These are phyloP conservation scores for Grosmannia penicillata DNA, from an alignment of 2,329 filamentous ascomycete genomes.

Conservation along the genomic window DNA sequence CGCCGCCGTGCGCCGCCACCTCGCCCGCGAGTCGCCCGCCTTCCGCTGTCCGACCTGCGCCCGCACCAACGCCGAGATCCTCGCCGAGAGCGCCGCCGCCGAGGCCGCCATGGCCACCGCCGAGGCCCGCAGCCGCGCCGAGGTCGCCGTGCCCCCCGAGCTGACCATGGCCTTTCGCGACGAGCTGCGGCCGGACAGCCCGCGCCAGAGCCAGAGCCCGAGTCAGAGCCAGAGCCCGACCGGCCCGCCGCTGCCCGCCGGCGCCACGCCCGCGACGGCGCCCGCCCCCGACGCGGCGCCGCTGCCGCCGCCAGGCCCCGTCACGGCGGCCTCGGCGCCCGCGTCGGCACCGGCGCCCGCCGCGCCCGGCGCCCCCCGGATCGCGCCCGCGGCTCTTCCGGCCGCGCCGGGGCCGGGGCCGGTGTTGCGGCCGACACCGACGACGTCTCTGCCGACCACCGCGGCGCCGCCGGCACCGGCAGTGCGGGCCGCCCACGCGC, in stretches of 20 bases:
- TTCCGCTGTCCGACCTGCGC: slow-evolving; percentile 62
- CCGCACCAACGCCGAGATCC: slow-evolving; percentile 57
- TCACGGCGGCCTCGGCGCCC: slow-evolving; percentile 2
- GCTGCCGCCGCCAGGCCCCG: not conserved
- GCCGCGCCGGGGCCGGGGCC: not conserved
- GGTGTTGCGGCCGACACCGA: not conserved
- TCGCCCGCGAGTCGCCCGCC: slow-evolving; percentile 49
- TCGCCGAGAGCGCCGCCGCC: slow-evolving; percentile 52
- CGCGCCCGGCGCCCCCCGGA: slow-evolving; percentile 13
- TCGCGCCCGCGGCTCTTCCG: slow-evolving; percentile 5
- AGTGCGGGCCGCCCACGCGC: too few relatives aligned
- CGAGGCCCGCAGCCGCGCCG: not conserved
- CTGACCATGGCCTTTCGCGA: slow-evolving; percentile 58
- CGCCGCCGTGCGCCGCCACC: slow-evolving; percentile 47
- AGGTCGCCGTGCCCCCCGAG: slow-evolving; percentile 29
- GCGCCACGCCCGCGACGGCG: not conserved
- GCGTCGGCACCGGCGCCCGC: slow-evolving; percentile 9
- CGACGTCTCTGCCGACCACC: not conserved
- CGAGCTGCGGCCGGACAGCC: slow-evolving; percentile 47
- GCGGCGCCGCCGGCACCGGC: not conserved
- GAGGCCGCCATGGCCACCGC: slow-evolving; percentile 17
- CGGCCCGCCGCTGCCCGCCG: too few relatives aligned
- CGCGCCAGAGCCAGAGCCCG: too few relatives aligned
- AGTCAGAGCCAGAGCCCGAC: too few relatives aligned
- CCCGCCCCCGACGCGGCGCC: not conserved